A percentile compares a stretch with the other conserved stretches of the same genome.
Evolutionary conservation across 2,329 filamentous ascomycete genomes (phyloP).

Genomic region (Hyphodiscus sp.): DNA sequence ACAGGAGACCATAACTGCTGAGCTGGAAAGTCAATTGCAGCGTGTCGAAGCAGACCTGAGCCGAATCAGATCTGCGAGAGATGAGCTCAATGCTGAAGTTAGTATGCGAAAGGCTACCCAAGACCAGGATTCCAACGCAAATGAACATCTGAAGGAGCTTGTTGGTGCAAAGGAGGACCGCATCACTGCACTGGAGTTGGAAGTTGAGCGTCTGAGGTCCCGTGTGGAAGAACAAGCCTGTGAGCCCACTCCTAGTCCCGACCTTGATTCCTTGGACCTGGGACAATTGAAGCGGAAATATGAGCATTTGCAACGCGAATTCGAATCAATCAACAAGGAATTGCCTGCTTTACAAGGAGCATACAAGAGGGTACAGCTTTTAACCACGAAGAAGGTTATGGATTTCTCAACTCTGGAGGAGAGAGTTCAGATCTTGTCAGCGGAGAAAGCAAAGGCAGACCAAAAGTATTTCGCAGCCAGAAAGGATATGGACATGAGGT

Average conservation of each 20-base stretch:
- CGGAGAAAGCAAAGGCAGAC: constrained; percentile 93
- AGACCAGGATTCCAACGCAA: constrained; percentile 65
- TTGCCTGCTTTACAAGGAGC: constrained; percentile 83
- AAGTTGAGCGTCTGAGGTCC: constrained; percentile 64
- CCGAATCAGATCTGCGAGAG: constrained; percentile 74
- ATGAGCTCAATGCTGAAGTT: constrained; percentile 79
- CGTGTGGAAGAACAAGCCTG: constrained; percentile 42
- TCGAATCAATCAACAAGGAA: constrained; percentile 78
- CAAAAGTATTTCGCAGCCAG: constrained; percentile 97
- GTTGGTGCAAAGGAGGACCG: constrained; percentile 71
- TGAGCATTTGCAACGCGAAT: constrained; percentile 69
- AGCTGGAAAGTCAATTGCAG: constrained; percentile 76
- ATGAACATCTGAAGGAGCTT: constrained; percentile 73
- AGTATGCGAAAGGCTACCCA: constrained; percentile 71
- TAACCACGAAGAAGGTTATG: constrained; percentile 81
- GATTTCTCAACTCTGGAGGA: constrained; percentile 74
- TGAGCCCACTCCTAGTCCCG: constrained; percentile 35
- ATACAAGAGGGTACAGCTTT: constrained; percentile 79
- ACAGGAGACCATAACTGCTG: constrained; percentile 61
- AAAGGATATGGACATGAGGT: constrained; percentile 83
- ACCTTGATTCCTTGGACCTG: constrained; percentile 51
- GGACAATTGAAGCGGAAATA: constrained; percentile 73
- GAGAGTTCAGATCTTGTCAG: constrained; percentile 63
- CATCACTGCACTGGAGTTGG: constrained; percentile 75
- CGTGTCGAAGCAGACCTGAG: constrained; percentile 78